Conservation (phyloP, 345 rosid genomes). For the Cardiospermum halicacabum region DNA sequence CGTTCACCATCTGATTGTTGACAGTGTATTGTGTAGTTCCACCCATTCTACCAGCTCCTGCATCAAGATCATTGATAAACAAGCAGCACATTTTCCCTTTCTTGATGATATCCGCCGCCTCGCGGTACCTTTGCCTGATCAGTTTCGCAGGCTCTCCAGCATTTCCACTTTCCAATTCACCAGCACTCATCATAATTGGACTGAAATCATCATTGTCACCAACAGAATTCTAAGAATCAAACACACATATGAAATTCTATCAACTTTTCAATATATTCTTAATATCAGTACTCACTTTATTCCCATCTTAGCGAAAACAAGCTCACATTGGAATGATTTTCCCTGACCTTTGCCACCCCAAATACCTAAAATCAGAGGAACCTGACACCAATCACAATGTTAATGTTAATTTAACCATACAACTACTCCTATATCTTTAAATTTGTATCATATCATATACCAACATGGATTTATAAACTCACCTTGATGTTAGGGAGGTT, state of each 20-base stretch:
- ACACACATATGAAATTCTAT: background rate
- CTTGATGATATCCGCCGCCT: conserved; percentile 44
- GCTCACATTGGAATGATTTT: conserved; percentile 59
- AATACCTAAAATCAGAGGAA: conserved; percentile 49
- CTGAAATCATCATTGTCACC: conserved; percentile 19
- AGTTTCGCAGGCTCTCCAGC: conserved; percentile 61
- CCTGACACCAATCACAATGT: conserved; percentile 19
- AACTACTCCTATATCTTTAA: background rate
- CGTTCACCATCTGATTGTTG: conserved; percentile 63
- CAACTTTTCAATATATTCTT: background rate
- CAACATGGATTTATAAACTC: background rate
- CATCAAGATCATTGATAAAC: conserved; percentile 50
- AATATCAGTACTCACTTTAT: conserved; percentile 34
- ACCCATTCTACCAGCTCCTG: conserved; percentile 54
- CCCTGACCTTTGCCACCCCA: conserved; percentile 73
- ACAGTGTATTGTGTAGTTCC: conserved; percentile 54
- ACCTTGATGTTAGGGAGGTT: conserved; percentile 54
- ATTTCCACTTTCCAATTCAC: conserved; percentile 55
- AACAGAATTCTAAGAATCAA: background rate
- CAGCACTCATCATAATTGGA: conserved; percentile 56
- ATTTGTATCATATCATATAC: no score
- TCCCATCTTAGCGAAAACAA: conserved; percentile 57
- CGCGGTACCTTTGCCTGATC: conserved; percentile 49
- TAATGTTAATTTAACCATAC: background rate
- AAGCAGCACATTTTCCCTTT: conserved; percentile 58